These are phyloP conservation scores for Trichoderma hamatum DNA, from an alignment of 2,329 filamentous ascomycete species.

Conservation along the genomic window DNA sequence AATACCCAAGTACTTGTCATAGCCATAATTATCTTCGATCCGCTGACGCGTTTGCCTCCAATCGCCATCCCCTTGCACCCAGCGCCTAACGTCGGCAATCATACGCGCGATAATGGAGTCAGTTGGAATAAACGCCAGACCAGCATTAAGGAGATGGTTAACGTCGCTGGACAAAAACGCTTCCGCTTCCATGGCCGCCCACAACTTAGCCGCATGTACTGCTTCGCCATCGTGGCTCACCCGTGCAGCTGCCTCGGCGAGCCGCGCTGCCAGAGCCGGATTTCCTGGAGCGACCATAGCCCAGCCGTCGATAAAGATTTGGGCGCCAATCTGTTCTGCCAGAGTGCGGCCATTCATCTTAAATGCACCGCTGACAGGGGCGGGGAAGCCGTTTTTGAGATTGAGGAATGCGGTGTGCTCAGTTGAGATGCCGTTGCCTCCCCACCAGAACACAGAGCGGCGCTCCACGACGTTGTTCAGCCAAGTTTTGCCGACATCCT, in stretches of 20 bases:
- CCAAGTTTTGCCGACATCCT: conserved; percentile 29
- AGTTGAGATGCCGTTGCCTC: conserved; percentile 43
- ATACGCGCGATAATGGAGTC: conserved; percentile 37
- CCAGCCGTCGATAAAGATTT: conserved; percentile 46
- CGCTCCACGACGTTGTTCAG: conserved; percentile 28
- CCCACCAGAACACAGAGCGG: conserved; percentile 44
- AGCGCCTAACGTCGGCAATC: conserved; percentile 37
- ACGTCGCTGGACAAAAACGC: conserved; percentile 41
- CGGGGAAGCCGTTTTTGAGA: conserved; percentile 40
- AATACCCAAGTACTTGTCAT: conserved; percentile 37
- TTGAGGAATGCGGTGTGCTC: conserved; percentile 46
- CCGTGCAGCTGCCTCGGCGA: conserved; percentile 39
- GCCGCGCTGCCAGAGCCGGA: conserved; percentile 36
- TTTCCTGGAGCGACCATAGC: conserved; percentile 40
- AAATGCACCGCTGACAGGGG: conserved; percentile 38
- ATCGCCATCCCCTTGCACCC: conserved; percentile 32
- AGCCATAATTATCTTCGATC: conserved; percentile 38
- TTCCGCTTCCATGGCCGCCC: conserved; percentile 46
- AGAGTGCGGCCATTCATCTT: conserved; percentile 24
- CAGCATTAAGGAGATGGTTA: conserved; percentile 39
- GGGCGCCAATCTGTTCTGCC: conserved; percentile 44
- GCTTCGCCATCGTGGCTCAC: conserved; percentile 46
- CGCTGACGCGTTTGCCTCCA: conserved; percentile 41
- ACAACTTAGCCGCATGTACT: conserved; percentile 43
- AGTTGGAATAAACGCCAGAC: conserved; percentile 34